Base-by-base conservation (phyloP, 305 asterid species). In the Solanum hybrid region DNA sequence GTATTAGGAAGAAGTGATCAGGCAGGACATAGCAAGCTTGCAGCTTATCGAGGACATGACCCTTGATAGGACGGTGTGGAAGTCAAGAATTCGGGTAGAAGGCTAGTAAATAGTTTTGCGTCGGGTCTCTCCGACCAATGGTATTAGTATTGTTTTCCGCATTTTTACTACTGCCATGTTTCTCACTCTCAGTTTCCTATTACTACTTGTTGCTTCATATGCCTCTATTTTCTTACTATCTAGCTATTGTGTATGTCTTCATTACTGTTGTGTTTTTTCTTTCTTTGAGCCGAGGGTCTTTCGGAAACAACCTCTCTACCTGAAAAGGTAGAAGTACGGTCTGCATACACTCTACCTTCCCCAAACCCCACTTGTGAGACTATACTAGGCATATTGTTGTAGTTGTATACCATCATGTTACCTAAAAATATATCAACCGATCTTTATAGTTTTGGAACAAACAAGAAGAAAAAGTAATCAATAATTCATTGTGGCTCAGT, bases 391-490 rank as follows among this genome's bases (percentile, higher is more conserved):
- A 69, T 69, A 11, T 69, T 69, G 76, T 0, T 24, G 72, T 8
- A 19, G 6, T 24, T 24, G 32, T 24, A 69, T 69, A 24, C 29
- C 32, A 24, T 26, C 76, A 69, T 0, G 32, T 35, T 0, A 19
- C 85, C n/a, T 22, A 35, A 78, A 34, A 22, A 22, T n/a, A 78
- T n/a, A 34, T 35, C 17, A 78, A 78, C 17, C 1, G 14, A 88
- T 88, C 79, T 89, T 91, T 85, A 87, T 69, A 87, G 15, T n/a
- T 78, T 31, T 13, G 75, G 78, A 35, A 36, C 71, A 84, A 86
- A 89, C 73, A 88, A 80, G 73, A 38, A 40, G 31, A 60, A 56
- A 42, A 38, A 38, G 56, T 56, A 34, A 71, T 19, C 11, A 7
- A 79, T 36, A 24, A 13, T 38, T 80, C 64, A 24, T 79, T 80